Base-by-base conservation (phyloP, 208 protist genomes). In the Strigomonas oncopelti region DNA sequence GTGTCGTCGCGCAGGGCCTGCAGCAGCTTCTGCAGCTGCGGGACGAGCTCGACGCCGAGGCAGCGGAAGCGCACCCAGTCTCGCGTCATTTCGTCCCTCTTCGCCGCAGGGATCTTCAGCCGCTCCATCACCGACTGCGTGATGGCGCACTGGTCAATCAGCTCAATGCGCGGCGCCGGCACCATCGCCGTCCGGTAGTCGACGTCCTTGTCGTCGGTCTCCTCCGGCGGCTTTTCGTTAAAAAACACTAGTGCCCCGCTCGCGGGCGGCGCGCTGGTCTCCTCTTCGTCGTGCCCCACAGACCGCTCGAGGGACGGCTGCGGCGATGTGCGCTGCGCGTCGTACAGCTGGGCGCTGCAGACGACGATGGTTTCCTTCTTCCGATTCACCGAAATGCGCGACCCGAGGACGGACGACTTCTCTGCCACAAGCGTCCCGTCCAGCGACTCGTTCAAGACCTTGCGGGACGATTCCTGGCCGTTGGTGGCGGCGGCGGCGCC, bases 41-140 rank as follows among this genome's bases (percentile, higher is more conserved):
- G 75, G 13, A 68, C 55, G 11, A 82, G 57, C 31, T 74, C 74
- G 31, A 84, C 71, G 13, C 64, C 65, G 54, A 73, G 69, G 53
- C 74, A 80, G 31, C 74, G 72, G 22, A 84, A 77, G 0, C 55
- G 69, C 34, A 71, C 63, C 78, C 78, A 84, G 52, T 80, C 71
- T 0, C 74, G 67, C 46, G 71, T 16, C 42, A 71, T 70, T 16
- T 66, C 52, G 27, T 75, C 72, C 29, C 38, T 13, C 65, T 74
- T 29, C 3, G 22, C 45, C n/a, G 11, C 13, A 5, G 22, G 46
- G 32, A 55, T 52, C 27, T 13, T 38, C 13, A 65, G 61, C 5
- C 20, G 36, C 27, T 36, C 18, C 61, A 57, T 32, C 27, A 55
- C 52, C 7, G 24, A 22, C 4, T n/a, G 1, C 18, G 60, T 51